Base-by-base conservation (phyloP, 1,139 yeast species). In the Yamadazyma aaseri region DNA sequence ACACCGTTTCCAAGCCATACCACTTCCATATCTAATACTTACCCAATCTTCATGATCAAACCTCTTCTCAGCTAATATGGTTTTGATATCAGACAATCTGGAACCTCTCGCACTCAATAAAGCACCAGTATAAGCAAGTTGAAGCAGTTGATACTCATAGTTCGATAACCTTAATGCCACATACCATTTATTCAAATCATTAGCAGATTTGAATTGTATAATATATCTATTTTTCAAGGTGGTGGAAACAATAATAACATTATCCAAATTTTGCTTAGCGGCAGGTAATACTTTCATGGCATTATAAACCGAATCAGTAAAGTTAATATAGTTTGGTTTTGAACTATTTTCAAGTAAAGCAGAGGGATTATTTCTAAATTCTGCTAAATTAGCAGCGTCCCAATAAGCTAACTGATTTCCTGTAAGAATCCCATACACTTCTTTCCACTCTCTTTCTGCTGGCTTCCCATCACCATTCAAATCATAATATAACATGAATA, bases 1-100 rank as follows among this genome's bases (percentile, higher is more conserved):
- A 55, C 96, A 90, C 43, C 95, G 73, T 53, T 84, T 86, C 97
- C 97, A 92, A 1, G 97, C 96, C 95, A 87, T 87, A 22, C 98
- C 98, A 12, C 94, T 78, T 11, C 97, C 97, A 58, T 90, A 90
- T 45, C 97, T 71, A 17, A 92, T 95, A 58, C 90, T 77, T 24
- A 86, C 89, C 97, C 96, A 90, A 52, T 90, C 96, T 57, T 87
- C 96, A 53, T 87, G 95, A 41, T 78, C 80, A 53, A 81, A 86
- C 50, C 92, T 78, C 20, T 92, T 84, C 48, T 86, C 96, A 1
- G 95, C 82, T 40, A 92, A 67, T 26, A 92, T 72, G 7, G 94
- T 84, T 39, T 86, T 75, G 41, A 92, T 89, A 54, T 94, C 97
- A 34, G 92, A 82, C 42, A 92, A 67, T 41, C 86, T 65, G 5